Evolutionary conservation across 176 grass and related monocot species (phyloP).

Genomic region (Urochloa ruziziensis): DNA sequence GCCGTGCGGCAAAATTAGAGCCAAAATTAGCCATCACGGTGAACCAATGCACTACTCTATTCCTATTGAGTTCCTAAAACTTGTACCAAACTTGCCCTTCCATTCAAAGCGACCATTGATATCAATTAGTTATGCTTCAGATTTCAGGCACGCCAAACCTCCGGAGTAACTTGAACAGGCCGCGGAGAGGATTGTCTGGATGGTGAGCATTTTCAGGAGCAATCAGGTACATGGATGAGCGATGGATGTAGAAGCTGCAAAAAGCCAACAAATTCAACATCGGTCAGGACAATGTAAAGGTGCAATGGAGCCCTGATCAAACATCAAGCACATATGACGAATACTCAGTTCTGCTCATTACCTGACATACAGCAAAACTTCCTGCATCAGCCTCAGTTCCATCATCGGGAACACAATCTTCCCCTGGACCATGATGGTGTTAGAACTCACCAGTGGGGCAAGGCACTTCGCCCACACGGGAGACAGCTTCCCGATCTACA

Average conservation of each 20-base stretch:
- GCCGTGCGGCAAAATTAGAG: not conserved
- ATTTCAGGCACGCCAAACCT: constrained; percentile 1
- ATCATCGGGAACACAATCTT: constrained; percentile 41
- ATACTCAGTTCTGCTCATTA: constrained; percentile 11
- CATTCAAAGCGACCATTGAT: not conserved
- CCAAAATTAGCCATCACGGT: not conserved
- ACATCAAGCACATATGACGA: not conserved
- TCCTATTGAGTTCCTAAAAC: not conserved
- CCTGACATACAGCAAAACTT: constrained; percentile 77
- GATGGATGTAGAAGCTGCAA: constrained; percentile 80
- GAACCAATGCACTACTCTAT: not conserved
- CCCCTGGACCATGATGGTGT: constrained; percentile 66
- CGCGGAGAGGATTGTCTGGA: constrained; percentile 47
- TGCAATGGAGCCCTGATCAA: not conserved
- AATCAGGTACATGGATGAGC: constrained; percentile 38
- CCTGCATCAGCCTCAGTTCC: constrained; percentile 78
- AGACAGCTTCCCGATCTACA: constrained; percentile 82
- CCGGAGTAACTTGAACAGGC: not conserved
- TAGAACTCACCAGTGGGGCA: constrained; percentile 65
- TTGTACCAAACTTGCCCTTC: not conserved
- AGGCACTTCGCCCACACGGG: constrained; percentile 70
- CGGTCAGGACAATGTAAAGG: not conserved
- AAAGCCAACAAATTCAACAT: not conserved
- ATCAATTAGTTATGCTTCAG: not conserved
- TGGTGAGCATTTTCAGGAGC: constrained; percentile 38